Evolutionary conservation across 805 yeast species (phyloP).

Genomic region (Candida morakotiae): DNA sequence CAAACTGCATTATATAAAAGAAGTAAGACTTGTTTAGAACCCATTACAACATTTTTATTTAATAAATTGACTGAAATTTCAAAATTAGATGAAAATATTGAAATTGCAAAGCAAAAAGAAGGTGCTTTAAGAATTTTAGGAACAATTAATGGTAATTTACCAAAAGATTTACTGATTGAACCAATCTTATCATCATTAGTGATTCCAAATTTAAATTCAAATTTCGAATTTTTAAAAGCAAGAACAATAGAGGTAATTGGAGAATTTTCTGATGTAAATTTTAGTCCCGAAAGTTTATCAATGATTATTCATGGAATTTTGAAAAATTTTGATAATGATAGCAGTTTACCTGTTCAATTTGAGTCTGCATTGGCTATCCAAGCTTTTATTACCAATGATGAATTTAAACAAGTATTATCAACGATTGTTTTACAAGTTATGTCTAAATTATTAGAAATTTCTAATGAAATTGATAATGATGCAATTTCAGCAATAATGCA

Average conservation of each 20-base stretch:
- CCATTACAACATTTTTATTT: conserved; percentile 59
- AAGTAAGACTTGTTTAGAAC: conserved; percentile 53
- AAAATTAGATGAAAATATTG: conserved; percentile 35
- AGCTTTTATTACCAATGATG: conserved; percentile 61
- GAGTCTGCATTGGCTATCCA: conserved; percentile 86
- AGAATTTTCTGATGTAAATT: conserved; percentile 59
- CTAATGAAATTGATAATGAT: conserved; percentile 83
- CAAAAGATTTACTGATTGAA: conserved; percentile 69
- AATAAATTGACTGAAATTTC: conserved; percentile 26
- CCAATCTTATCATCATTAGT: conserved; percentile 58
- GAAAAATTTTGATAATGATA: conserved; percentile 20
- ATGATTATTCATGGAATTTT: conserved; percentile 32
- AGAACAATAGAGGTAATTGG: conserved; percentile 65
- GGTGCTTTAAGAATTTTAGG: conserved; percentile 80
- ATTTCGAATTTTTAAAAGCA: conserved; percentile 67
- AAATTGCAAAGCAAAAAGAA: conserved; percentile 61
- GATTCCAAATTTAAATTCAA: conserved; percentile 66
- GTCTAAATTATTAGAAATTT: conserved; percentile 69
- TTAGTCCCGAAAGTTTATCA: conserved; percentile 27
- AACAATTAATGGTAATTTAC: conserved; percentile 57
- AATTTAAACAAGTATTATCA: conserved; percentile 66
- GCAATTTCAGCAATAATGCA: conserved; percentile 88
- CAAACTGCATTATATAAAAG: conserved; percentile 70
- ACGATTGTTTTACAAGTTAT: conserved; percentile 73
- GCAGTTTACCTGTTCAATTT: conserved; percentile 68